Evolutionary conservation across 768 basidiomycete species (phyloP), one percentile per base, ranked within the genome.

Genomic region (Sarcomyxa edulis): DNA sequence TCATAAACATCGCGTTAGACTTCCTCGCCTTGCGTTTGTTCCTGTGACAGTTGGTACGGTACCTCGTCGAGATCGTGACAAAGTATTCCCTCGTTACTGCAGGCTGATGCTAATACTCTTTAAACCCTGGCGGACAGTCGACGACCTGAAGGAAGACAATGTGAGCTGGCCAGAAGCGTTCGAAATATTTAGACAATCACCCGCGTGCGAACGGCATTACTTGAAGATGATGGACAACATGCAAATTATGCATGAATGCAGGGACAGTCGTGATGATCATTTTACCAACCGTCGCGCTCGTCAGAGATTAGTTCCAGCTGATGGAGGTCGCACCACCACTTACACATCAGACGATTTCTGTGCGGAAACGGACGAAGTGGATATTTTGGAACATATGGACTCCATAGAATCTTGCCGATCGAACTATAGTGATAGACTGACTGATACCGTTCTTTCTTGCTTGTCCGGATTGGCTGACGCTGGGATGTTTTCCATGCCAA

Each of bases 81-180:
- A 51, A 6, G 3, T 32, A 0, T 40, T 46, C 9, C 45, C 41
- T 1, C 37, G 37, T 5, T 66, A 65, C 39, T 59, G 52, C 37
- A 43, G 59, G 2, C 37, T 64, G 2, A 70, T 69, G 67, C 40
- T 71, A 3, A 55, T 66, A 11, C 50, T 70, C 0, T 71, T 71
- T 45, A 66, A 68, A 43, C 70, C 69, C 0, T 71, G 68, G 69
- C 24, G 52, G 1, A 20, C 34, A 30, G 26, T 46, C 1, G 14
- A 5, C 5, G 59, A 71, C 30, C 45, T 69, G 6, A 28, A 47
- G 14, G 3, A 2, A 9, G 0, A 2, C 1, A 32, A 19, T 7
- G 40, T 54, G 23, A 32, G 51, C 0, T 68, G 65, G 65, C 12
- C 18, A 22, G 50, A 54, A 8, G 61, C 60, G 4, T 67, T 64